These are phyloP conservation scores for Dendryphion nanum DNA, from an alignment of 2,329 filamentous ascomycete genomes.

Conservation along the genomic window DNA sequence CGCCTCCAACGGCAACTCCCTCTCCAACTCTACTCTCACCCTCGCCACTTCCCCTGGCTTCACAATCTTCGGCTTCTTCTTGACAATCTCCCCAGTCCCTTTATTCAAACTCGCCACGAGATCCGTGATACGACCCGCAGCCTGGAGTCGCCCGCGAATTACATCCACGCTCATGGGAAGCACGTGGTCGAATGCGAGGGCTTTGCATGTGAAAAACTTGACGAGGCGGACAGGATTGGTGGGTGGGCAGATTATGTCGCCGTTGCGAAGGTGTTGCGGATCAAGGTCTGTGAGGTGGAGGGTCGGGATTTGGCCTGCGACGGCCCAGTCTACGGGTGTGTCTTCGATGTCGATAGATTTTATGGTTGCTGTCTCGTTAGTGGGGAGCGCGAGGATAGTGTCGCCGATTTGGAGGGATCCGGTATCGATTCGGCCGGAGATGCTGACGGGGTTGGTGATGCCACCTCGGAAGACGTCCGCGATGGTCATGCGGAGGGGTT, in stretches of 20 bases:
- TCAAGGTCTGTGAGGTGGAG: constrained; percentile 87
- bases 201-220: constrained; percentile 75
- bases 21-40: constrained; percentile 71
- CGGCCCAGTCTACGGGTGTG: constrained; percentile 77
- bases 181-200: constrained; percentile 84
- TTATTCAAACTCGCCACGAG: constrained; percentile 78
- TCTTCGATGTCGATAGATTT: constrained; percentile 78
- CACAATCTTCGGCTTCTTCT: constrained; percentile 83
- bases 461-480: constrained; percentile 82
- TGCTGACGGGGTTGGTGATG: constrained; percentile 75
- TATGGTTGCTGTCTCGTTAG: constrained; percentile 75
- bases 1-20: constrained; percentile 74
- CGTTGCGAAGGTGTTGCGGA: constrained; percentile 70
- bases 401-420: constrained; percentile 86
- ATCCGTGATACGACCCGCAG: constrained; percentile 69
- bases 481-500: constrained; percentile 82
- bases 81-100: constrained; percentile 67
- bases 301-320: constrained; percentile 84
- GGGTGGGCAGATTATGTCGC: constrained; percentile 80
- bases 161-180: constrained; percentile 88
- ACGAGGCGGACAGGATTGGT: constrained; percentile 67
- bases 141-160: constrained; percentile 79
- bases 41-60: constrained; percentile 76
- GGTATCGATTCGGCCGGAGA: constrained; percentile 82
- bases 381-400: constrained; percentile 73